These are phyloP conservation scores for Diaporthe sp. DNA, from an alignment of 2,329 filamentous ascomycete species.

Conservation along the genomic window DNA sequence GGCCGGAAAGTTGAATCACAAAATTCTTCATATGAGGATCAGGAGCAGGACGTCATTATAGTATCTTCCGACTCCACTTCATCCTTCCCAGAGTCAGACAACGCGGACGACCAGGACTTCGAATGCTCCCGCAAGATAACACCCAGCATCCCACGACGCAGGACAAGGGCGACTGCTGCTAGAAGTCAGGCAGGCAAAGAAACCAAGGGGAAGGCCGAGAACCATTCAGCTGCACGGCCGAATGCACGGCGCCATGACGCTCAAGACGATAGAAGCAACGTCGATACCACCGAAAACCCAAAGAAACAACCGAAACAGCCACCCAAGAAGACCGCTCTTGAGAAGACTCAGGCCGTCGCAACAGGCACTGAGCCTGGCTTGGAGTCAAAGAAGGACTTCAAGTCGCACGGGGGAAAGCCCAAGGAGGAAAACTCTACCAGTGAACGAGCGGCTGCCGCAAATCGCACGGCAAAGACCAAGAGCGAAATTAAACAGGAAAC, in stretches of 20 bases:
- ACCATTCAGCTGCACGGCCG: neutral
- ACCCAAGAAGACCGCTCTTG: too few relatives aligned
- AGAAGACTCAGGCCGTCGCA: neutral
- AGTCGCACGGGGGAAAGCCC: too few relatives aligned
- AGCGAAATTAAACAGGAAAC: neutral
- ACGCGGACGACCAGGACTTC: slow-evolving; percentile 18
- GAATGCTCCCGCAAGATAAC: neutral
- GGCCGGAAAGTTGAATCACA: neutral
- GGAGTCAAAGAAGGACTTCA: neutral
- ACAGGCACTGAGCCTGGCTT: neutral
- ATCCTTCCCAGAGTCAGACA: neutral
- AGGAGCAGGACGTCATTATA: neutral
- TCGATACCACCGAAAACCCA: too few relatives aligned
- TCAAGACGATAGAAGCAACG: neutral
- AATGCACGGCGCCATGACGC: neutral
- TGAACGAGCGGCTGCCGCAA: too few relatives aligned
- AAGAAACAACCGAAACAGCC: neutral
- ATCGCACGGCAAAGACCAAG: neutral
- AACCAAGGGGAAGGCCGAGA: neutral
- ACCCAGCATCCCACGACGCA: neutral
- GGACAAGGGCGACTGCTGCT: slow-evolving; percentile 9
- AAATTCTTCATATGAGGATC: neutral
- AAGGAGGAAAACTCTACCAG: neutral
- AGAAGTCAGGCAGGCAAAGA: neutral
- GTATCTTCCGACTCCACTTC: neutral